Conservation (phyloP, 345 rosid genomes). For the Odontarrhena argentea region DNA sequence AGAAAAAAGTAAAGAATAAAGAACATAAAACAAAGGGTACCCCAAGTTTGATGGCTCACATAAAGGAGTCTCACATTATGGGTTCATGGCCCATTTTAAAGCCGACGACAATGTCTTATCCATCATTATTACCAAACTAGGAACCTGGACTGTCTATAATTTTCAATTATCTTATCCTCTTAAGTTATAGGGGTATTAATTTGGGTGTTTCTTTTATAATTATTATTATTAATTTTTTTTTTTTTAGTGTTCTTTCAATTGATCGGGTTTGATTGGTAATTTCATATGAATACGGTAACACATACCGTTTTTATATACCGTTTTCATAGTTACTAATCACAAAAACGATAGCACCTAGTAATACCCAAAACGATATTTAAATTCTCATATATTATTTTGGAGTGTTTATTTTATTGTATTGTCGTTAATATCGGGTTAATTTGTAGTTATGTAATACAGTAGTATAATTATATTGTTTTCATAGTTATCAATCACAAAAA, state of each 20-base stretch:
- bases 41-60: constrained; percentile 40
- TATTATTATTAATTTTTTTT: background rate
- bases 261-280: no score
- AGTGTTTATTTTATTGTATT: background rate
- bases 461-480: no score
- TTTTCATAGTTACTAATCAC: no score
- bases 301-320: no score
- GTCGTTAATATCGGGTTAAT: no score
- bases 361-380: no score
- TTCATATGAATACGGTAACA: no score
- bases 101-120: constrained; percentile 36
- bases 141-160: constrained; percentile 31
- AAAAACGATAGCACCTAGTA: no score
- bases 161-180: constrained; percentile 23
- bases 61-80: constrained; percentile 27
- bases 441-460: no score
- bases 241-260: background rate
- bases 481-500: no score
- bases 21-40: constrained; percentile 25
- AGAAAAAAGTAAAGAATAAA: background rate
- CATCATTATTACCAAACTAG: constrained; percentile 33
- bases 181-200: background rate
- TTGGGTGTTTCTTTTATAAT: no score
- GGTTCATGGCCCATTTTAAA: constrained; percentile 40
- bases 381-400: no score